Percentiles rank a stretch among this genome's conserved stretches.
phyloP scores from a whole-genome alignment of 345 rosid genomes.

The Gynandropsis gynandra region DNA sequence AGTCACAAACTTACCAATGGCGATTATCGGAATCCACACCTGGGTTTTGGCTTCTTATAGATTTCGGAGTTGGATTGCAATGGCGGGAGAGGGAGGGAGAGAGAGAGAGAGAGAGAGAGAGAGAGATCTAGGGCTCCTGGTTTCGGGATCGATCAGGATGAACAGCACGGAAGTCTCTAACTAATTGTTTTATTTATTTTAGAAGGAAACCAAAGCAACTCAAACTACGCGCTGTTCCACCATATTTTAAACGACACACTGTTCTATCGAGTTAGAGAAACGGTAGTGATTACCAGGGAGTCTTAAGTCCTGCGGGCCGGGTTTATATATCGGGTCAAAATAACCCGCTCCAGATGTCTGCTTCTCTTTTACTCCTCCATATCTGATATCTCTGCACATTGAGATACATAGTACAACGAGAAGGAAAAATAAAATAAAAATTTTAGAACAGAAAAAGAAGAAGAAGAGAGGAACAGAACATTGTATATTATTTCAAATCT shows the following conservation, averaged over 20 bases:
- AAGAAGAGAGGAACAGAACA: neutral
- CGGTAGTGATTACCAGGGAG: conserved; percentile 3
- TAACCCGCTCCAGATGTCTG: conserved; percentile 16
- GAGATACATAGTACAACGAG: conserved; percentile 24
- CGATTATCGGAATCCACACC: no score
- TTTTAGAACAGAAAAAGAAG: neutral
- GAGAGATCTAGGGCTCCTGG: conserved; percentile 15
- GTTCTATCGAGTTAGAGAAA: conserved; percentile 1
- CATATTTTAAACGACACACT: neutral
- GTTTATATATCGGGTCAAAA: neutral
- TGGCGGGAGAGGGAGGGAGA: no score
- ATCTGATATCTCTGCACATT: conserved; percentile 18
- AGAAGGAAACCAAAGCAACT: no score
- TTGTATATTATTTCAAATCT: neutral
- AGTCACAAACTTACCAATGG: no score
- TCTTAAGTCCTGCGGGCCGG: conserved; percentile 8
- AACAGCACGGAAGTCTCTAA: conserved; percentile 8
- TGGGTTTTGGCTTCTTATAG: no score
- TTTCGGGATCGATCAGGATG: conserved; percentile 18
- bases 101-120: no score
- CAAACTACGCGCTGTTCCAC: conserved; percentile 3
- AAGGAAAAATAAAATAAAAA: neutral
- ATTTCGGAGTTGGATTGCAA: no score
- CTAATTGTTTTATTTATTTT: neutral
- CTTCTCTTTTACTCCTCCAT: conserved; percentile 13